phyloP scores from a whole-genome alignment of 2,329 filamentous ascomycete species.

The Neurospora sp. region DNA sequence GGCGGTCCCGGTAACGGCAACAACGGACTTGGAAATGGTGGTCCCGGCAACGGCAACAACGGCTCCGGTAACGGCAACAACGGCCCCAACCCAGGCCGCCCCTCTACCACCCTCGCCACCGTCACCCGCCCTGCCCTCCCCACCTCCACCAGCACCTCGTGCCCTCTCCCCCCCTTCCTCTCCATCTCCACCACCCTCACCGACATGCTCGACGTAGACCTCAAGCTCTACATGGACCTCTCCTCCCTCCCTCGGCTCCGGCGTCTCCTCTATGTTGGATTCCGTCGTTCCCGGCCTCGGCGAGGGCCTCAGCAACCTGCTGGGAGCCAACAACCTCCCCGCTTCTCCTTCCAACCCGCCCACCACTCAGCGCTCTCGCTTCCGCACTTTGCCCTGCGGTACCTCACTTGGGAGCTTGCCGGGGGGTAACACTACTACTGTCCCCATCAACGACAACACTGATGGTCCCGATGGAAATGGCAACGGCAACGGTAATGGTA shows the following conservation, averaged over 20 bases:
- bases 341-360: neutral
- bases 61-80: neutral
- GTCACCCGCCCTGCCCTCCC: neutral
- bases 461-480: neutral
- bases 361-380: neutral
- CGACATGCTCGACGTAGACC: constrained; percentile 27
- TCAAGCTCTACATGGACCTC: constrained; percentile 24
- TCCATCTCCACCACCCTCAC: constrained; percentile 24
- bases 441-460: neutral
- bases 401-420: neutral
- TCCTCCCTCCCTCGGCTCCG: constrained; percentile 25
- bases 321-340: neutral
- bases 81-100: neutral
- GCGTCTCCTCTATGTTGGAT: constrained; percentile 18
- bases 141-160: neutral
- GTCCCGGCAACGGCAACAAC: neutral
- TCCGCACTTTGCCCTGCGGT: neutral
- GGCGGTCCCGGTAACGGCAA: neutral
- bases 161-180: neutral
- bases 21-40: neutral
- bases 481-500: neutral
- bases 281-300: constrained; percentile 37
- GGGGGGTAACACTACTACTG: neutral
- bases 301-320: constrained; percentile 25
- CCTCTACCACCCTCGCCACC: neutral